These are phyloP conservation scores for Nakazawaea ernobii DNA, from an alignment of 805 yeast species.

Conservation along the genomic window DNA sequence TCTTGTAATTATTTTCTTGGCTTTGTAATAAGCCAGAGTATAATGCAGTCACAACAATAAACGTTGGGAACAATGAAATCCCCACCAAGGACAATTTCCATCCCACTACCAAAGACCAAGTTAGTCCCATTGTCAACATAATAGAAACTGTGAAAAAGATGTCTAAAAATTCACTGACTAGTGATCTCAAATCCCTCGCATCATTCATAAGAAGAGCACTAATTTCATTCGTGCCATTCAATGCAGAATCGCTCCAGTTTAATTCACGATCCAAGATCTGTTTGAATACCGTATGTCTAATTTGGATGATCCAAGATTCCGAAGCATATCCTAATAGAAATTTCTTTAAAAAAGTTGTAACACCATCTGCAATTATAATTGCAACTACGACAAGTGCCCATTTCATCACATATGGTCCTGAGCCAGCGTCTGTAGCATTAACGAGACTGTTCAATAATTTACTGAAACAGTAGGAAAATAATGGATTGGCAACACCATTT, in stretches of 20 bases:
- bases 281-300: constrained; percentile 46
- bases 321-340: constrained; percentile 50
- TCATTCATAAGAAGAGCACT: constrained; percentile 75
- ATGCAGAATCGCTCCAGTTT: constrained; percentile 42
- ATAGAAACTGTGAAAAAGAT: constrained; percentile 47
- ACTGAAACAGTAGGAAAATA: constrained; percentile 75
- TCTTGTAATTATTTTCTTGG: constrained; percentile 58
- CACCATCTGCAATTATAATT: constrained; percentile 61
- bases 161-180: constrained; percentile 59
- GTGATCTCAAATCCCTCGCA: constrained; percentile 63
- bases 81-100: constrained; percentile 90
- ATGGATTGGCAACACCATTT: constrained; percentile 65
- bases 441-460: constrained; percentile 61
- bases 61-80: constrained; percentile 64
- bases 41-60: constrained; percentile 41
- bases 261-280: constrained; percentile 46
- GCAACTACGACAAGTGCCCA: constrained; percentile 69
- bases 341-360: constrained; percentile 44
- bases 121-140: constrained; percentile 52
- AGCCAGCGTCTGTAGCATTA: constrained; percentile 30
- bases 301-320: constrained; percentile 57
- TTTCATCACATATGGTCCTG: constrained; percentile 30
- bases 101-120: constrained; percentile 75
- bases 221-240: constrained; percentile 42
- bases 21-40: constrained; percentile 48